phyloP scores from a whole-genome alignment of 352 stramenopile genomes.

The Peronospora destructor region DNA sequence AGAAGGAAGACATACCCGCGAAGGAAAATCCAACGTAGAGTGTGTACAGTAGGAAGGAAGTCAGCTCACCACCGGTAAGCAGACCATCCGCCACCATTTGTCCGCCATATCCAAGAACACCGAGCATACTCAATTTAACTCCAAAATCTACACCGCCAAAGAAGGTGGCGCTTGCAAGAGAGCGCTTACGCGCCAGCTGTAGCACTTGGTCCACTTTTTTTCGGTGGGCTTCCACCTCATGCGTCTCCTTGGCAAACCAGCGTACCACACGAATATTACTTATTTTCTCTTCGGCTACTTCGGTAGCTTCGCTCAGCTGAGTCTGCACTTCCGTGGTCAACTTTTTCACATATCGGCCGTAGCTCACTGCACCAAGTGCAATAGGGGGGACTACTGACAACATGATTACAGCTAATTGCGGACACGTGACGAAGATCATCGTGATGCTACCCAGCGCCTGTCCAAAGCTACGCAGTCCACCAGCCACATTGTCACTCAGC shows the following conservation, averaged over 20 bases:
- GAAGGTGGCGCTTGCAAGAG: constrained; percentile 74
- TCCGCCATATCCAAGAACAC: constrained; percentile 88
- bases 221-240: constrained; percentile 57
- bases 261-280: constrained; percentile 89
- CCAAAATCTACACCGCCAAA: constrained; percentile 80
- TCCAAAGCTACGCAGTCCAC: constrained; percentile 68
- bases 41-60: constrained; percentile 91
- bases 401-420: constrained; percentile 86
- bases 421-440: constrained; percentile 90
- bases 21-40: constrained; percentile 88
- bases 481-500: constrained; percentile 86
- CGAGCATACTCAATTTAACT: constrained; percentile 86
- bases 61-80: constrained; percentile 87
- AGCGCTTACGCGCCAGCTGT: constrained; percentile 55
- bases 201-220: constrained; percentile 63
- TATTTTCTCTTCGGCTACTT: constrained; percentile 90
- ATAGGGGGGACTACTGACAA: constrained; percentile 88
- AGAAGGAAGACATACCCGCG: constrained; percentile 87
- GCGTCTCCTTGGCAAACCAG: constrained; percentile 78
- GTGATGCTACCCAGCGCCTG: constrained; percentile 80
- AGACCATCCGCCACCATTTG: constrained; percentile 81
- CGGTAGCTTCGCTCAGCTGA: constrained; percentile 85
- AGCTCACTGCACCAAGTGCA: constrained; percentile 80
- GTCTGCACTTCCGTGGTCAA: constrained; percentile 87
- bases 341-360: constrained; percentile 83